Conservation (phyloP, 352 stramenopile species). For the Pythium aquatile region DNA sequence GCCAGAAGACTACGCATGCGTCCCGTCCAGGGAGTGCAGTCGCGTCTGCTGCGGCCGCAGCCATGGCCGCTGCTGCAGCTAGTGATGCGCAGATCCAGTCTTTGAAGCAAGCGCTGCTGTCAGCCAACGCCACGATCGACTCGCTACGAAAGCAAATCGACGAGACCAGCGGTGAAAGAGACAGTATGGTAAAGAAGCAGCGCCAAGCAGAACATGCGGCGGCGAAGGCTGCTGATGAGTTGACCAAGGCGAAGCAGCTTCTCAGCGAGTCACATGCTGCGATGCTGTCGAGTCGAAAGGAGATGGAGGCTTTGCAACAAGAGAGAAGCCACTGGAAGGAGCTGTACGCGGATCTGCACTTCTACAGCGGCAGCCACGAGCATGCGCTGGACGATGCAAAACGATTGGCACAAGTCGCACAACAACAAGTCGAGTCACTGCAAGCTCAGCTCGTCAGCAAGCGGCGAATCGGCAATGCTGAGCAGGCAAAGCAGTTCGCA, state of each 20-base stretch:
- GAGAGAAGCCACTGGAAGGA: slow-evolving; percentile 43
- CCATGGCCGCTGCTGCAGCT: neutral
- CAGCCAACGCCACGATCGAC: slow-evolving; percentile 36
- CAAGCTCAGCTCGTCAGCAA: slow-evolving; percentile 1
- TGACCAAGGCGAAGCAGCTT: slow-evolving; percentile 40
- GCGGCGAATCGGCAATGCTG: neutral
- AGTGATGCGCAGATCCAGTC: slow-evolving; percentile 36
- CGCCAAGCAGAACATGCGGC: slow-evolving; percentile 35
- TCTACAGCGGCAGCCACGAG: slow-evolving; percentile 31
- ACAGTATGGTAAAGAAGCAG: slow-evolving; percentile 28
- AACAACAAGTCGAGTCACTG: slow-evolving; percentile 25
- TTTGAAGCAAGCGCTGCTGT: slow-evolving; percentile 45
- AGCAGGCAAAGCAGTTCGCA: neutral
- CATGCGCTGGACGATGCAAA: slow-evolving; percentile 36
- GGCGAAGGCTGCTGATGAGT: slow-evolving; percentile 37
- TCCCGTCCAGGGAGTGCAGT: slow-evolving; percentile 10
- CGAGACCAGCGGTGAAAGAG: slow-evolving; percentile 36
- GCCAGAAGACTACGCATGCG: neutral
- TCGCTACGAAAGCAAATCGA: slow-evolving; percentile 39
- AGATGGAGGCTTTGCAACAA: slow-evolving; percentile 28
- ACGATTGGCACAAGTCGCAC: slow-evolving; percentile 32
- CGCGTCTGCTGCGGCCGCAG: neutral
- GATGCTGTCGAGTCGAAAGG: slow-evolving; percentile 38
- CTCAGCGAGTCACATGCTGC: slow-evolving; percentile 45
- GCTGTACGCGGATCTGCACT: slow-evolving; percentile 43